A percentile compares a stretch with the other conserved stretches of the same genome.
phyloP scores from a whole-genome alignment of 768 basidiomycete genomes.

The Termitomyces bulborhizus region DNA sequence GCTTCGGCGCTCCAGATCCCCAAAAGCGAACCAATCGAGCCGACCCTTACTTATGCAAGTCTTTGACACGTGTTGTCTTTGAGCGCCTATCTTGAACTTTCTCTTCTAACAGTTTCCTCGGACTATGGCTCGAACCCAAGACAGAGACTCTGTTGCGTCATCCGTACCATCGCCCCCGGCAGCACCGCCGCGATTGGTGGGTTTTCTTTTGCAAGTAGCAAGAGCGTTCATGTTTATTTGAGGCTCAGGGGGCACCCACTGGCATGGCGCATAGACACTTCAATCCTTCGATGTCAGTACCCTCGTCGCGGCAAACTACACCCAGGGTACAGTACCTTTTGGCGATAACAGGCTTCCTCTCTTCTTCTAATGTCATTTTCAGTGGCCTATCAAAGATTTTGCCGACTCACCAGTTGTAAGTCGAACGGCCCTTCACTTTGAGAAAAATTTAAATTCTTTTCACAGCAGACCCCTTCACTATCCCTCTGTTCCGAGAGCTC shows the following conservation, averaged over 20 bases:
- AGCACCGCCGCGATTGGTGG: background rate
- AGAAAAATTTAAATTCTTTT: no score
- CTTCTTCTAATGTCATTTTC: background rate
- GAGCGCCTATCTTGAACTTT: background rate
- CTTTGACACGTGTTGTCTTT: background rate
- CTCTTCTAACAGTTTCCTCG: background rate
- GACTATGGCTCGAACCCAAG: background rate
- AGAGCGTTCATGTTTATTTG: background rate
- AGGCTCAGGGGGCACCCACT: background rate
- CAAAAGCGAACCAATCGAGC: constrained; percentile 15
- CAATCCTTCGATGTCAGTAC: constrained; percentile 8
- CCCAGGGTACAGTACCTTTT: constrained; percentile 2
- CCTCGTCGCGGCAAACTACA: constrained; percentile 3
- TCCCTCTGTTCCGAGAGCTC: background rate
- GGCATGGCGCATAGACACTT: background rate
- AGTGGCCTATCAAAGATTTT: constrained; percentile 5
- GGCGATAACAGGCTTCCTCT: background rate
- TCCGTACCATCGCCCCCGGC: background rate
- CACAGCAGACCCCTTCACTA: background rate
- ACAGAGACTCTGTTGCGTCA: constrained; percentile 3
- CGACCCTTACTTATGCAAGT: constrained; percentile 13
- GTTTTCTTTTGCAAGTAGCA: background rate
- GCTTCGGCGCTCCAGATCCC: constrained; percentile 5
- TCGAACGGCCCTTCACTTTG: background rate
- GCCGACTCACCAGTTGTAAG: constrained; percentile 6